Evolutionary conservation across 2,329 filamentous ascomycete species (phyloP).

Genomic region (Epicoccum nigrum): DNA sequence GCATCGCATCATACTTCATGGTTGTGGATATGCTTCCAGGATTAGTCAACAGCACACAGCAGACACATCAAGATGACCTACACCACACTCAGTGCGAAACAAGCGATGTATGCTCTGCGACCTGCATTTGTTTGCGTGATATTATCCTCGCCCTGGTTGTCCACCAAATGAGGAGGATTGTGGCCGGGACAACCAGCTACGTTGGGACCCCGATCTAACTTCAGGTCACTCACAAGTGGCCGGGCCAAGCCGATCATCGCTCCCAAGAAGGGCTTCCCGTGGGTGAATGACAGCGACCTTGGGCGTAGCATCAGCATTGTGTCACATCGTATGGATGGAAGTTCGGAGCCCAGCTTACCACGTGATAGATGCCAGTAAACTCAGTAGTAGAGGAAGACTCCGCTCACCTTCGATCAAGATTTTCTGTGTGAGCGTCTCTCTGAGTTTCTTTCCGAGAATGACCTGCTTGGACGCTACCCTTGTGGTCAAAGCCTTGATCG

Average conservation of each 20-base stretch:
- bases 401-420: conserved; percentile 31
- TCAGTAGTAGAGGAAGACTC: conserved; percentile 30
- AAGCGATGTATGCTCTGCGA: conserved; percentile 56
- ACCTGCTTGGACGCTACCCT: conserved; percentile 21
- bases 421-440: conserved; percentile 23
- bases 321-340: not conserved
- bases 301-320: not conserved
- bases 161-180: conserved; percentile 13
- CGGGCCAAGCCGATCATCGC: conserved; percentile 21
- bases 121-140: conserved; percentile 55
- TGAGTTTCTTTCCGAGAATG: conserved; percentile 22
- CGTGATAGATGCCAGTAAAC: conserved; percentile 26
- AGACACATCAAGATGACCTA: conserved; percentile 25
- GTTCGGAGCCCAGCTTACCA: conserved; percentile 22
- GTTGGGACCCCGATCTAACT: conserved; percentile 22
- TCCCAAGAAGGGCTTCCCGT: conserved; percentile 28
- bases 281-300: conserved; percentile 26
- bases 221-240: conserved; percentile 27
- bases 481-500: conserved; percentile 28
- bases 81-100: conserved; percentile 54
- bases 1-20: conserved; percentile 53
- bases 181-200: conserved; percentile 9
- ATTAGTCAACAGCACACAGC: not conserved
- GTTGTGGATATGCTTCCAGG: conserved; percentile 23
- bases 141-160: conserved; percentile 1